phyloP scores from a whole-genome alignment of 1,284 basidiomycete species.

The Ustilago nuda region DNA sequence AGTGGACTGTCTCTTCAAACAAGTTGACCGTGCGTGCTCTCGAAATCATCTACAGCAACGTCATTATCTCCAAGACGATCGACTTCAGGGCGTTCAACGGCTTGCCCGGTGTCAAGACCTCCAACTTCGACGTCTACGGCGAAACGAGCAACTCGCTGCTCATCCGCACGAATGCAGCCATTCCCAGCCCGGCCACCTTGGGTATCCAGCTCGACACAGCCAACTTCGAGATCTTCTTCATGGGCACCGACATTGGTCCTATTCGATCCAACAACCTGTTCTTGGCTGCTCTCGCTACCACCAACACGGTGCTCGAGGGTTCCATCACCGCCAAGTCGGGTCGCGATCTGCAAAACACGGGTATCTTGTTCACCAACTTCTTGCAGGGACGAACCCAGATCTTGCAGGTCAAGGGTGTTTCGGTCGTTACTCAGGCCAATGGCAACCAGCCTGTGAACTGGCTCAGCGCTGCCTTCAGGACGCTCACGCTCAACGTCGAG shows the following conservation, averaged over 20 bases:
- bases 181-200: slow-evolving; percentile 78
- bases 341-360: slow-evolving; percentile 74
- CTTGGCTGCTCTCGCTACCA: slow-evolving; percentile 74
- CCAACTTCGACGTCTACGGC: slow-evolving; percentile 74
- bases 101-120: slow-evolving; percentile 75
- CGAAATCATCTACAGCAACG: slow-evolving; percentile 78
- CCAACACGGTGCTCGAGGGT: slow-evolving; percentile 75
- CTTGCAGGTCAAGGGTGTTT: slow-evolving; percentile 75
- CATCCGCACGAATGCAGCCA: slow-evolving; percentile 77
- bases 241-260: slow-evolving; percentile 71
- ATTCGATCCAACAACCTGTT: slow-evolving; percentile 71
- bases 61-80: slow-evolving; percentile 76
- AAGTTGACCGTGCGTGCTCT: slow-evolving; percentile 77
- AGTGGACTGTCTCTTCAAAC: slow-evolving; percentile 78
- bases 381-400: slow-evolving; percentile 78
- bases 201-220: slow-evolving; percentile 80
- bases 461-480: slow-evolving; percentile 79
- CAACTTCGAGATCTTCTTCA: slow-evolving; percentile 75
- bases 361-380: slow-evolving; percentile 78
- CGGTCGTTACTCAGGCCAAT: slow-evolving; percentile 72
- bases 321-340: slow-evolving; percentile 75
- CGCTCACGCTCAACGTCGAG: slow-evolving; percentile 75
- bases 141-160: slow-evolving; percentile 78
- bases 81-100: slow-evolving; percentile 80
- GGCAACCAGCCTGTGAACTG: slow-evolving; percentile 75